Base-by-base conservation (phyloP, 768 basidiomycete genomes). In the Russula sp. region DNA sequence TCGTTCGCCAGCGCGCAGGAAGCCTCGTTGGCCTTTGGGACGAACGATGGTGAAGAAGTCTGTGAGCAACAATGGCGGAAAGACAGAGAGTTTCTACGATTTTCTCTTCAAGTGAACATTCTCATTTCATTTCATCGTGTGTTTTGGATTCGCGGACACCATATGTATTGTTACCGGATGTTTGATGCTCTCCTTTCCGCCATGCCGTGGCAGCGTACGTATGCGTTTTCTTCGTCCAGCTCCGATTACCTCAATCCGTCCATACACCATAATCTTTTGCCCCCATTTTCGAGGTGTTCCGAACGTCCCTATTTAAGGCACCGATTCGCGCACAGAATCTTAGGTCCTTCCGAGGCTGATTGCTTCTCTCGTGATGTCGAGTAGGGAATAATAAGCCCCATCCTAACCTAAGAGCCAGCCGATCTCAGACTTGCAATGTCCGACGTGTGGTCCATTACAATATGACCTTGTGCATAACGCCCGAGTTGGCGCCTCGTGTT, bases 1-100 rank as follows among this genome's bases (percentile, higher is more conserved):
- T 4, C 77, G 82, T 30, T 86, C 84, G 0, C 84, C 84, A 32
- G 79, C 74, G 8, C 73, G 84, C 55, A 68, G 75, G 58, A 68
- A 74, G 22, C 70, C 52, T 40, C 58, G 52, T 49, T 44, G 63
- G 28, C 18, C 34, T 26, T 20, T 48, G 16, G 63, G 71, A 54
- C 73, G 75, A 46, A 44, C 42, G 28, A 11, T 46, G 1, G 36
- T 55, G 22, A 52, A 53, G 46, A 49, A 53, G 20, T 20, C 2
- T 16, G 22, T 8, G 58, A 32, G 11, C 30, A 38, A 16, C 2
- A 18, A 36, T 6, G 16, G 34, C 16, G 32, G 24, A 18, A 44
- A 38, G 54, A 53, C 48, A 28, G 61, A 49, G 16, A 67, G 60
- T 51, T 67, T 66, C 28, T 62, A 67, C 22, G 59, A 67, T 32